Percentiles rank a stretch among this genome's conserved stretches.
These are phyloP conservation scores for Pyrenopolyporus hunteri DNA, from an alignment of 495 filamentous ascomycete genomes.

Conservation along the genomic window DNA sequence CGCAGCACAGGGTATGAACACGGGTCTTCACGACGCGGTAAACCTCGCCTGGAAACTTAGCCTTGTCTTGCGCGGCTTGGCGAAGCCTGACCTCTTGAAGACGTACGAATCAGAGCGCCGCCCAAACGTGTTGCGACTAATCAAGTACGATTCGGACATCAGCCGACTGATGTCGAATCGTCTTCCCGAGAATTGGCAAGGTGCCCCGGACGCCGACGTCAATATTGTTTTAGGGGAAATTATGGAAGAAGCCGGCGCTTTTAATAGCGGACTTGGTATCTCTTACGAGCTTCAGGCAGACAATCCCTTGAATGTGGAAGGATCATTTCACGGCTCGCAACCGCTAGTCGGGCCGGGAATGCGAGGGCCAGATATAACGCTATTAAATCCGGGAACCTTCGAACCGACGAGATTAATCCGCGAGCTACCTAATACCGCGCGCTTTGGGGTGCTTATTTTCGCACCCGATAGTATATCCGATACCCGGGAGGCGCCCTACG, in stretches of 20 bases:
- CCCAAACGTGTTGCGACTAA: slow-evolving; percentile 44
- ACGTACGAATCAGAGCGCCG: slow-evolving; percentile 50
- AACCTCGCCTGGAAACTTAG: slow-evolving; percentile 65
- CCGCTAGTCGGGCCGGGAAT: slow-evolving; percentile 38
- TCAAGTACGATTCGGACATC: slow-evolving; percentile 45
- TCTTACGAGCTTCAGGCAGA: slow-evolving; percentile 40
- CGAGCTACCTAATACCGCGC: slow-evolving; percentile 47
- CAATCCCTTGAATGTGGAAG: slow-evolving; percentile 42
- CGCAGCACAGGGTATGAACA: slow-evolving; percentile 67
- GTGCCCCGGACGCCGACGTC: slow-evolving; percentile 49
- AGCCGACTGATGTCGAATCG: slow-evolving; percentile 48
- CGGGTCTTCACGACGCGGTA: slow-evolving; percentile 63
- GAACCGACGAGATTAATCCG: slow-evolving; percentile 49
- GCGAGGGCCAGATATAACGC: slow-evolving; percentile 50
- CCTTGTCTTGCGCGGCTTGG: slow-evolving; percentile 39
- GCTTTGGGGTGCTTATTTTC: slow-evolving; percentile 49
- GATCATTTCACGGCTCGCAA: slow-evolving; percentile 25
- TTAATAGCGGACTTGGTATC: slow-evolving; percentile 54
- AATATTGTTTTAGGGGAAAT: slow-evolving; percentile 51
- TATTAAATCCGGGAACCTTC: slow-evolving; percentile 51
- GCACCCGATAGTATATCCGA: slow-evolving; percentile 36
- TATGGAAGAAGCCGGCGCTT: slow-evolving; percentile 50
- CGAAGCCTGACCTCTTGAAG: slow-evolving; percentile 36
- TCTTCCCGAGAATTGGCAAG: slow-evolving; percentile 49
- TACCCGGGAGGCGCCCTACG: slow-evolving; percentile 5